Conservation (phyloP, 805 yeast species). For the Metschnikowia anglica region DNA sequence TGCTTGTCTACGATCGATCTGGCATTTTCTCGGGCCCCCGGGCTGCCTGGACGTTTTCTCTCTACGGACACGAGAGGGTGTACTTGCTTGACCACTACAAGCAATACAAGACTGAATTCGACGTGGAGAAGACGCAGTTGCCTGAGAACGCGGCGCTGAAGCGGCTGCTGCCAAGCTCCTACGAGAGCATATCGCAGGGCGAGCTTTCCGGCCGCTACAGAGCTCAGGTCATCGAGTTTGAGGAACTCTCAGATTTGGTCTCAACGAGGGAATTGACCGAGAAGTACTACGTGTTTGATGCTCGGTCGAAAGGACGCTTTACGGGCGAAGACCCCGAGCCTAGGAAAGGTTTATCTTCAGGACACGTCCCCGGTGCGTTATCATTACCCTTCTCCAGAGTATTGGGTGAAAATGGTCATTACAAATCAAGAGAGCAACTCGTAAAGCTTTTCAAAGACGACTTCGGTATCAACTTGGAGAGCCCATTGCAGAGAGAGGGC, state of each 20-base stretch:
- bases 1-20: constrained; percentile 81
- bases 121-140: constrained; percentile 15
- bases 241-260: constrained; percentile 63
- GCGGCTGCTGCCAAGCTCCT: constrained; percentile 7
- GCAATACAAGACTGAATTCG: constrained; percentile 47
- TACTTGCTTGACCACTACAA: constrained; percentile 69
- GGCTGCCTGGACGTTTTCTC: constrained; percentile 84
- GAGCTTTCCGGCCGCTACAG: constrained; percentile 34
- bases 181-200: constrained; percentile 23
- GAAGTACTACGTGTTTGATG: constrained; percentile 68
- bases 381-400: constrained; percentile 74
- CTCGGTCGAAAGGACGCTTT: constrained; percentile 74
- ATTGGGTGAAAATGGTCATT: constrained; percentile 49
- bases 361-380: constrained; percentile 81
- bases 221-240: constrained; percentile 61
- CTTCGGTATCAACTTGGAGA: constrained; percentile 32
- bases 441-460: constrained; percentile 42
- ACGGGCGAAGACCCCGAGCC: constrained; percentile 85
- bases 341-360: constrained; percentile 81
- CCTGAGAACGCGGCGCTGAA: constrained; percentile 18
- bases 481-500: constrained; percentile 47
- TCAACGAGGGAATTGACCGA: constrained; percentile 41
- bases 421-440: constrained; percentile 49
- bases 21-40: constrained; percentile 90
- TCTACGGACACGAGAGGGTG: constrained; percentile 74